Base-by-base conservation (phyloP, 2,329 filamentous ascomycete genomes). In the Coniochaeta prunicola region DNA sequence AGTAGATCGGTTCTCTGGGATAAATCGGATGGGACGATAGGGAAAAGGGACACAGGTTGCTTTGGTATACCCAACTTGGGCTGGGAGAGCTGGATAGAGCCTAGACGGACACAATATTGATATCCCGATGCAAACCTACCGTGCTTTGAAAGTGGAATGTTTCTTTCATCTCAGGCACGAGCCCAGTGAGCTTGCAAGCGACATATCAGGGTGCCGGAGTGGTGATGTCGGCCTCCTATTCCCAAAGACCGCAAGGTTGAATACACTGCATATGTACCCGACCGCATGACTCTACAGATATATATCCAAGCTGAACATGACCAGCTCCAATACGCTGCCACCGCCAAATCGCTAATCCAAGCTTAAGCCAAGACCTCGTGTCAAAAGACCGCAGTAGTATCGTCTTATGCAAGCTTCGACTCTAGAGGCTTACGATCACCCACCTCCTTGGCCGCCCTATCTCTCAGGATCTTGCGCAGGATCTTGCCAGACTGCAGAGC, bases 401-500 rank as follows among this genome's bases (percentile, higher is more conserved):
- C 45, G 10, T 45, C 36, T 45, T 26, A 50, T n/a, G 45, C 45
- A 50, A 55, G 53, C 60, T 66, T 69, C 31, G 68, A 67, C 2
- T 59, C 21, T 28, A 57, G 61, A 5, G 72, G 68, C 40, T 67
- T 70, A 53, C 74, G 65, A 61, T 78, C 72, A 57, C 73, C 75
- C 13, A 81, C 78, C 67, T 86, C 83, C 59, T 73, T 71, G 57
- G 77, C 75, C 19, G 84, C 86, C 63, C 77, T 74, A 2, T 88
- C 84, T 59, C 83, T 77, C 56, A 90, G 70, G 2, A 77, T 62
- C 65, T 82, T 87, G 54, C 86, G 76, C 59, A 89, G 67, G 58
- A 89, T 88, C 73, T 89, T 89, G 12, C 86, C 86, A 5, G 84
- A 87, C 80, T 83, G 57, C 50, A 40, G 50, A 9, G 17, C 36